These are phyloP conservation scores for Candida sakaeoensis DNA, from an alignment of 805 yeast species.

Conservation along the genomic window DNA sequence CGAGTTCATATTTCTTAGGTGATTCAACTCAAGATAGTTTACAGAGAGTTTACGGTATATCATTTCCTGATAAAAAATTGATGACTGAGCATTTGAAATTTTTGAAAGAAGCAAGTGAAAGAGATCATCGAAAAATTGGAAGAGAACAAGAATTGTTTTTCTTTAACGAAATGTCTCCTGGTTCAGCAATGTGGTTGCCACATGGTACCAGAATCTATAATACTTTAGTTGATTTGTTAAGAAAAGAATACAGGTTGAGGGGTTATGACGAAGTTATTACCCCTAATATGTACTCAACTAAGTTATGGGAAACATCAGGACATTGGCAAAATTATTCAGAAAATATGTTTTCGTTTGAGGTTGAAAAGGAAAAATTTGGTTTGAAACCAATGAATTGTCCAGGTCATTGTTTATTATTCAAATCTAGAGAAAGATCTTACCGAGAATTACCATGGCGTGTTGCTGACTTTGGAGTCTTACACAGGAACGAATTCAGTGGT, in stretches of 20 bases:
- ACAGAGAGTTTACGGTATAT: conserved; percentile 96
- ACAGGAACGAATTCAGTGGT: conserved; percentile 95
- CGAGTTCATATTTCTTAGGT: conserved; percentile 94
- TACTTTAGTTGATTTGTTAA: conserved; percentile 73
- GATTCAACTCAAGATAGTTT: conserved; percentile 89
- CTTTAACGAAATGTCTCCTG: conserved; percentile 97
- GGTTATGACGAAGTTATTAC: conserved; percentile 98
- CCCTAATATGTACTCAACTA: conserved; percentile 97
- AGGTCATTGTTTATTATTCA: conserved; percentile 90
- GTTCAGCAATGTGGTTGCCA: conserved; percentile 98
- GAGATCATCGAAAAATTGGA: conserved; percentile 97
- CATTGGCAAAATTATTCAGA: conserved; percentile 98
- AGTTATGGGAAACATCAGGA: conserved; percentile 98
- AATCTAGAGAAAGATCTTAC: conserved; percentile 89
- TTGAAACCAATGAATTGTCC: conserved; percentile 94
- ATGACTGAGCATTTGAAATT: conserved; percentile 94
- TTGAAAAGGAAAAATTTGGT: conserved; percentile 93
- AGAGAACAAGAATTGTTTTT: conserved; percentile 92
- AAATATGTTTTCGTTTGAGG: conserved; percentile 94
- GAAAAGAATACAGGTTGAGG: conserved; percentile 83
- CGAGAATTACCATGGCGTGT: conserved; percentile 98
- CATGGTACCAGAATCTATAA: conserved; percentile 98
- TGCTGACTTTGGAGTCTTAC: conserved; percentile 96
- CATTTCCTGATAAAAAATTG: conserved; percentile 96
- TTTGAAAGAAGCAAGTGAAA: conserved; percentile 90